Evolutionary conservation across 331 rosid species (phyloP).

Genomic region (Quercus phellos): DNA sequence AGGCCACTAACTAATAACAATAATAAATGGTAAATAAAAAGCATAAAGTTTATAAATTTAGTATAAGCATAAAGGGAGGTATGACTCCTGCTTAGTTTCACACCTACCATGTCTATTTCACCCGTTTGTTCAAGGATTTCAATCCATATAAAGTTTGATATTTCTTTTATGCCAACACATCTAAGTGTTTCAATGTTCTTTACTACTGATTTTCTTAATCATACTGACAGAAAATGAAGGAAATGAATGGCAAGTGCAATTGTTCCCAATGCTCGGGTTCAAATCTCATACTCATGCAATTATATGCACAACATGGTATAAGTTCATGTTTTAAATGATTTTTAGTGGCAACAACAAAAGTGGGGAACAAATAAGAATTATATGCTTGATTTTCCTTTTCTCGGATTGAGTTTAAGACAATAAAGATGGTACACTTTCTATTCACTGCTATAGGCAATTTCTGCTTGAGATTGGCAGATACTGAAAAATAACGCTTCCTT

Average conservation of each 20-base stretch:
- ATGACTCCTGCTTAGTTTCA: not conserved
- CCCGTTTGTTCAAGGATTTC: not conserved
- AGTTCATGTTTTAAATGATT: not conserved
- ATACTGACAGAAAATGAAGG: too few relatives aligned
- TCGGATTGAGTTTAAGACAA: not conserved
- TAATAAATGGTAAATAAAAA: too few relatives aligned
- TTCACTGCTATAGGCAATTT: constrained; percentile 4
- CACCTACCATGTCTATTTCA: not conserved
- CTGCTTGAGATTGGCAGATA: constrained; percentile 2
- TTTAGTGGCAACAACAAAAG: not conserved
- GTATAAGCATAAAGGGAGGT: not conserved
- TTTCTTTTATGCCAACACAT: not conserved
- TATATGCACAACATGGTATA: not conserved
- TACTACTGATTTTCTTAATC: too few relatives aligned
- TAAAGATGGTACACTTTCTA: not conserved
- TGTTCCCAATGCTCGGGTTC: not conserved
- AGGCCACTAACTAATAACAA: too few relatives aligned
- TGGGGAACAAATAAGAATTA: not conserved
- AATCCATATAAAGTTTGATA: not conserved
- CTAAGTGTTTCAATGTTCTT: too few relatives aligned
- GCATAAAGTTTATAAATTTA: too few relatives aligned
- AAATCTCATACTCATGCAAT: not conserved
- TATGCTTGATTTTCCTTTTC: not conserved
- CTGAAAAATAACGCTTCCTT: constrained; percentile 6
- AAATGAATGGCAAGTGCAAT: not conserved